phyloP scores from a whole-genome alignment of 2,329 filamentous ascomycete species.

The Talaromyces amestolkiae region DNA sequence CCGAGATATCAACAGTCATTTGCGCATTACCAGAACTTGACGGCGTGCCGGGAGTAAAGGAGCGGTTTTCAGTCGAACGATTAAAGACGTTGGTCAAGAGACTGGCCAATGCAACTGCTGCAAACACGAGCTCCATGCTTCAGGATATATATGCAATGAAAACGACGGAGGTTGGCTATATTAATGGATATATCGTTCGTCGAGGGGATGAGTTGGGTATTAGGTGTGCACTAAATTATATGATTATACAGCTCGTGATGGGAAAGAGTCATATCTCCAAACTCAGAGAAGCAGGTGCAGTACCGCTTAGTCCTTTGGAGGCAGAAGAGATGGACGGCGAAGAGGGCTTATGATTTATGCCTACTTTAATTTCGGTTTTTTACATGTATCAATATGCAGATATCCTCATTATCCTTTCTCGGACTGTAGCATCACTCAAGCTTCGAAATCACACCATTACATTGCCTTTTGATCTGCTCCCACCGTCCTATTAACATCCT shows the following conservation, averaged over 20 bases:
- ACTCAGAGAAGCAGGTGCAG: slow-evolving; percentile 29
- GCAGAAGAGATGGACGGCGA: slow-evolving; percentile 18
- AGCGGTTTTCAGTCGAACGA: slow-evolving; percentile 60
- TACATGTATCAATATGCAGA: background rate
- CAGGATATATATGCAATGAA: slow-evolving; percentile 61
- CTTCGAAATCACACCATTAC: slow-evolving; percentile 26
- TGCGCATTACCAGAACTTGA: slow-evolving; percentile 70
- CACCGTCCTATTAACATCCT: slow-evolving; percentile 36
- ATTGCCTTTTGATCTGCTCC: slow-evolving; percentile 39
- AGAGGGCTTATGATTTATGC: slow-evolving; percentile 5
- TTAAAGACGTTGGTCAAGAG: slow-evolving; percentile 60
- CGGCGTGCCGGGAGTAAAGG: slow-evolving; percentile 57
- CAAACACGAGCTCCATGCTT: slow-evolving; percentile 66
- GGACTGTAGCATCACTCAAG: slow-evolving; percentile 16
- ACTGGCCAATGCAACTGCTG: slow-evolving; percentile 54
- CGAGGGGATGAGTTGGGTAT: slow-evolving; percentile 71
- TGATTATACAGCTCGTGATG: slow-evolving; percentile 70
- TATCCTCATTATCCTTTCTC: background rate
- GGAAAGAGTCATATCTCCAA: slow-evolving; percentile 58
- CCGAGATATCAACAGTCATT: slow-evolving; percentile 72
- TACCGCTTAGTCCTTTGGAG: slow-evolving; percentile 32
- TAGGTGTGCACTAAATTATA: slow-evolving; percentile 68
- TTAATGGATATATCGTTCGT: slow-evolving; percentile 83
- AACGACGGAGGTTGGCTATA: slow-evolving; percentile 74
- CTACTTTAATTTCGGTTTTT: slow-evolving; percentile 1